Base-by-base conservation (phyloP, 106 monocot genomes). In the Dioscorea zingiberensis region DNA sequence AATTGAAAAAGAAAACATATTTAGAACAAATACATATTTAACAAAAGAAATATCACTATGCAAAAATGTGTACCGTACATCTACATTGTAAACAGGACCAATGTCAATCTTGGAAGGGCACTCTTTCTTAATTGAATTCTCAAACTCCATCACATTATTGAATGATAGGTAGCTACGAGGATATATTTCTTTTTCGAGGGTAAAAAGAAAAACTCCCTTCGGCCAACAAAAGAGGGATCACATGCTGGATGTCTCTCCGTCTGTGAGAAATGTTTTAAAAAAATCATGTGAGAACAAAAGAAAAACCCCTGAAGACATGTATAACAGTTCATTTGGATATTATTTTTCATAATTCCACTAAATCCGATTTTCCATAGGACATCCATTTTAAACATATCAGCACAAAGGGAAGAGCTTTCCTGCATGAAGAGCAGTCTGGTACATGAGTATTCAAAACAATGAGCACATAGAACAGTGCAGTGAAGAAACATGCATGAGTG, bases 341-440 rank as follows among this genome's bases (percentile, higher is more conserved):
- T 48, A 23, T n/a, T 30, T 38, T 38, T 46, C 23, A 32, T 30
- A 67, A 48, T 11, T n/a, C 32, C 2, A 27, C n/a, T 30, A 77
- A 92, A n/a, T n/a, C 92, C 97, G 77, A n/a, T n/a, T 92, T 92
- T 78, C 92, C 97, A 58, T 98, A 98, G n/a, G 92, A 92, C 65
- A 98, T 48, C 97, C 97, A 98, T 74, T 82, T 82, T 86, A 60
- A 75, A 98, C 47, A 98, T 84, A 54, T 98, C 97, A 54, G 64
- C 60, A 77, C 76, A 74, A 74, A 12, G 97, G 97, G 79, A 98
- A 98, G 25, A 92, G 79, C 73, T 92, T 98, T 74, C 88, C 97
- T 92, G 92, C 45, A 84, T 26, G n/a, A 27, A 53, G 18, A 75
- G 18, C 13, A 25, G 56, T 3, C 16, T 62, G 19, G 54, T 19